Base-by-base conservation (phyloP, 768 basidiomycete species). In the Pleurotus cornucopiae region DNA sequence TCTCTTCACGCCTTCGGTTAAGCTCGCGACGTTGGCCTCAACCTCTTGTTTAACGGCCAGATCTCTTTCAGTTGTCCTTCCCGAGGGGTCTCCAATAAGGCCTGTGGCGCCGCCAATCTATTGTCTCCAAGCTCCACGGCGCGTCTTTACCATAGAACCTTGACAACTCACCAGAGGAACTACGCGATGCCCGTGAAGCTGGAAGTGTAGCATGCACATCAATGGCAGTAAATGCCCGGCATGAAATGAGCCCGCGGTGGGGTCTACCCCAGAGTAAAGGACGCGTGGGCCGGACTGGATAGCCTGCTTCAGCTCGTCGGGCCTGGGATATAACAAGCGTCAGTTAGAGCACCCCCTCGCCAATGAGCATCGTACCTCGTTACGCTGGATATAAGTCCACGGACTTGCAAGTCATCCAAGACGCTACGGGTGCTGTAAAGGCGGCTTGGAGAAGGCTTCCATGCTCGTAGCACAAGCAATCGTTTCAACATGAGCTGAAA, bases 81-180 rank as follows among this genome's bases (percentile, higher is more conserved):
- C 96, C 3, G 95, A 96, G 6, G 97, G 97, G 66, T 99, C 97
- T 5, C 97, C 97, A 45, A 99, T 87, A n/a, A 89, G 84, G 6
- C 94, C 97, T 0, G 96, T 98, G 6, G 94, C 95, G 1, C 94
- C 94, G 30, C 97, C 96, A 67, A 98, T 89, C 96, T 98, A 65
- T 30, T 26, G 30, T n/a, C 6, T 26, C 43, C 58, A 39, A 43
- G 43, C 26, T 26, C 25, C 18, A 25, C 4, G 14, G 25, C 34
- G 2, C 52, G 57, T 18, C 16, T n/a, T 38, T 52, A 25, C 43
- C 14, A 20, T 46, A 16, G 23, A 25, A n/a, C 23, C 1, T 12
- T 12, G 16, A 54, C n/a, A 2, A 70, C 90, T 72, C 65, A 97
- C 96, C 23, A 99, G 78, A 4, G 91, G 86, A 30, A 98, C 85